Evolutionary conservation across 75 land plant genomes (phyloP), one percentile per base, ranked within the genome.

Genomic region (Pseudotsuga menziesii): DNA sequence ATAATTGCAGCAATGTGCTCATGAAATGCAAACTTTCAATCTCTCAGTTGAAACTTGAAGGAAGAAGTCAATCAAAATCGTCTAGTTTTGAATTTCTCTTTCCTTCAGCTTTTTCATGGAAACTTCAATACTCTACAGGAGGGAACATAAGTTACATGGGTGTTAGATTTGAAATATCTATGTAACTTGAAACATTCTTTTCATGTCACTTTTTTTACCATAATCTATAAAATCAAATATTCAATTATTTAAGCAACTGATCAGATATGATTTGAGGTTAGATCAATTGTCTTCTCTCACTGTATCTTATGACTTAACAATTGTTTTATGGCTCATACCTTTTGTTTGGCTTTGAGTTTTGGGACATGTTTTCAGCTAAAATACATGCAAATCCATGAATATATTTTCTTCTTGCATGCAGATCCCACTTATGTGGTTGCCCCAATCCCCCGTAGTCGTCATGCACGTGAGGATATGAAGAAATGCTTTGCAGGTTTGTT

Each of bases 391-490:
- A 8, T 8, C 13, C 29, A 61, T 69, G 23, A 69, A 69, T 39
- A 69, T 23, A n/a, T 69, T 69, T 69, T 23, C 13, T 41, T 58
- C 59, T 72, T 75, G 39, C 23, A 22, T 82, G 77, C 89, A 94
- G 98, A 96, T 77, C 98, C 98, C 41, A 93, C 91, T 25, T 96
- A 96, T 74, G 88, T 96, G 22, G 82, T 93, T 48, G 98, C 98
- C 12, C 97, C 97, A 52, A 85, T 90, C 17, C 54, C 79, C 23
- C 82, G 58, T 22, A 88, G 85, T 73, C 85, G 61, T 29, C 73
- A 85, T 26, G 86, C 88, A 35, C 85, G 82, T 5, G 73, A 82
- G 52, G 94, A 96, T 64, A 78, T 93, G 57, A 96, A 86, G 82
- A 90, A 91, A 83, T 87, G 96, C n/a, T 92, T 96, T 81, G 87